A percentile compares a stretch with the other conserved stretches of the same genome.
Evolutionary conservation across 1,284 basidiomycete genomes (phyloP).

Genomic region (Pterulicium gracile): DNA sequence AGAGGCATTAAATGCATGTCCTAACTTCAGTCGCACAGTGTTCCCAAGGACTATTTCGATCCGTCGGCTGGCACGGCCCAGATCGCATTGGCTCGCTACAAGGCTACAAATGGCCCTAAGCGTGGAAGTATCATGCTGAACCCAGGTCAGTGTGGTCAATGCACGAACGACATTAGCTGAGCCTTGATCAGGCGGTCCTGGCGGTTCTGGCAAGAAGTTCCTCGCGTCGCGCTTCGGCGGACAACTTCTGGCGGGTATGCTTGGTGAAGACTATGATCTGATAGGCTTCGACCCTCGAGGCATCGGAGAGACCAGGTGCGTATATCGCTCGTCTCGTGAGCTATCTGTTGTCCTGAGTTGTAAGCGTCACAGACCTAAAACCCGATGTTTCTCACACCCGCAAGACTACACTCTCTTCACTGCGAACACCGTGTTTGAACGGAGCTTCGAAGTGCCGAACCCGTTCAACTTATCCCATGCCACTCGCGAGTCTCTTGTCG

Average conservation of each 20-base stretch:
- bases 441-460: conserved; percentile 23
- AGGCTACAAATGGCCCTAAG: conserved; percentile 14
- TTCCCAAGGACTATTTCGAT: conserved; percentile 23
- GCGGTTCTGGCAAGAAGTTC: conserved; percentile 14
- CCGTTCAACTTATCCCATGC: conserved; percentile 15
- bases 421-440: conserved; percentile 24
- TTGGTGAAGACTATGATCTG: conserved; percentile 26
- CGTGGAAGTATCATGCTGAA: conserved; percentile 18
- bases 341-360: neutral
- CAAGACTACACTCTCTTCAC: conserved; percentile 21
- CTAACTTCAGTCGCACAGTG: conserved; percentile 10
- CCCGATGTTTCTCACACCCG: conserved; percentile 22
- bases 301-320: conserved; percentile 24
- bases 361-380: conserved; percentile 17
- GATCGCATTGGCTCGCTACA: conserved; percentile 17
- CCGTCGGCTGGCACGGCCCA: conserved; percentile 15
- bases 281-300: conserved; percentile 34
- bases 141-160: conserved; percentile 11
- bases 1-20: neutral
- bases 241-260: conserved; percentile 6
- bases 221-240: neutral
- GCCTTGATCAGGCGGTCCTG: conserved; percentile 19
- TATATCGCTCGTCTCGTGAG: neutral
- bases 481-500: conserved; percentile 19
- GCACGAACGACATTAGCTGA: neutral